Conservation (phyloP, 2,329 filamentous ascomycete genomes). For the Harringtonia lauricola region DNA sequence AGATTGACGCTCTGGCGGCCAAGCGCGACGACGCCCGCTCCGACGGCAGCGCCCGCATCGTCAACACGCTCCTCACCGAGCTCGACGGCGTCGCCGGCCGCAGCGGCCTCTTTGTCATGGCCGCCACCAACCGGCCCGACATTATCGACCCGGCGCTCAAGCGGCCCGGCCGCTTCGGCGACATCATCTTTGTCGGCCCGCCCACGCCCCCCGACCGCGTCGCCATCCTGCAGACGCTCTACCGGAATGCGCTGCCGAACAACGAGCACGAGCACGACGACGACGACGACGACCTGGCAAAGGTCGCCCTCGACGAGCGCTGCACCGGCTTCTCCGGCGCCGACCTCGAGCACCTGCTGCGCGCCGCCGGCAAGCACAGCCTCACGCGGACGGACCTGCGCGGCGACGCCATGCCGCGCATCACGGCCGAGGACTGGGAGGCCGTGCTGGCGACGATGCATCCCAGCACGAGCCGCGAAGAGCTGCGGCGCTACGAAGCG, state of each 20-base stretch:
- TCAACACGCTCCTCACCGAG: slow-evolving; percentile 91
- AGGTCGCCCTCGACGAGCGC: slow-evolving; percentile 52
- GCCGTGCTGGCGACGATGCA: slow-evolving; percentile 34
- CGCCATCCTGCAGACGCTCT: slow-evolving; percentile 69
- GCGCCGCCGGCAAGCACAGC: slow-evolving; percentile 26
- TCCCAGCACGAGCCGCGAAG: slow-evolving; percentile 31
- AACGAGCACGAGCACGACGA: slow-evolving; percentile 16
- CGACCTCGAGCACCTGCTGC: slow-evolving; percentile 44
- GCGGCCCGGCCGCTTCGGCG: slow-evolving; percentile 79
- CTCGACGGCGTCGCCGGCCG: slow-evolving; percentile 76
- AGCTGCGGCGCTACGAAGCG: slow-evolving; percentile 10
- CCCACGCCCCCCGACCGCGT: slow-evolving; percentile 66
- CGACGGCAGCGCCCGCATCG: slow-evolving; percentile 78
- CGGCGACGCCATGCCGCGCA: slow-evolving; percentile 15
- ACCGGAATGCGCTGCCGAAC: slow-evolving; percentile 32
- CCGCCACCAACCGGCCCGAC: slow-evolving; percentile 88
- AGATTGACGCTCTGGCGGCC: slow-evolving; percentile 79
- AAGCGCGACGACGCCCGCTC: slow-evolving; percentile 60
- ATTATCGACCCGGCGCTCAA: slow-evolving; percentile 96
- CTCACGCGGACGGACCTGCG: slow-evolving; percentile 19
- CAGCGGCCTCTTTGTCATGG: slow-evolving; percentile 84
- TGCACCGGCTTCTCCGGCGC: slow-evolving; percentile 71
- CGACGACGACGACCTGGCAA: slow-evolving; percentile 30
- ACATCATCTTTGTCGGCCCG: slow-evolving; percentile 69
- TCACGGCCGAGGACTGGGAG: slow-evolving; percentile 39